A percentile compares a stretch with the other conserved stretches of the same genome.
Evolutionary conservation across 768 basidiomycete genomes (phyloP).

Genomic region (Termitomyces bulborhizus): DNA sequence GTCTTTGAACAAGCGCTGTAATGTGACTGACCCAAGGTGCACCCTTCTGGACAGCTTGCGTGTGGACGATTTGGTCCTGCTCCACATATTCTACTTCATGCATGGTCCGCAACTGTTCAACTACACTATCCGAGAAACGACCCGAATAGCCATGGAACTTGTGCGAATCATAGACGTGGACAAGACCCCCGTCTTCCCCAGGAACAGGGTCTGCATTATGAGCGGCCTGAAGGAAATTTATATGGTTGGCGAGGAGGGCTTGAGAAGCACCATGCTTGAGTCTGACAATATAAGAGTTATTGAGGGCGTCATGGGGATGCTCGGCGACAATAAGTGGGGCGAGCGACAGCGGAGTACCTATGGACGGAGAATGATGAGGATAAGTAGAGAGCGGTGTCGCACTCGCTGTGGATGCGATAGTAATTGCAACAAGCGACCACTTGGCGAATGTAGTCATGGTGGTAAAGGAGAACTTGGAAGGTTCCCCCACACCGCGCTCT

Average conservation of each 20-base stretch:
- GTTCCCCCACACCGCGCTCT: slow-evolving; percentile 5
- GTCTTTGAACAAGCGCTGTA: background rate
- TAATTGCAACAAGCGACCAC: slow-evolving; percentile 37
- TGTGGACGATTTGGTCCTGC: slow-evolving; percentile 88
- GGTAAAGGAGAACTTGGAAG: slow-evolving; percentile 17
- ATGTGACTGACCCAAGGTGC: slow-evolving; percentile 75
- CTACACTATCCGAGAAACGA: slow-evolving; percentile 57
- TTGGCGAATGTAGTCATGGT: slow-evolving; percentile 38
- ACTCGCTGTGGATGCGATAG: slow-evolving; percentile 27
- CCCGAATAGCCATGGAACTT: slow-evolving; percentile 74
- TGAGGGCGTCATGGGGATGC: slow-evolving; percentile 67
- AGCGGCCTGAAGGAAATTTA: slow-evolving; percentile 70
- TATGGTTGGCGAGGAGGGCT: slow-evolving; percentile 62
- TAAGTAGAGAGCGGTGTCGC: slow-evolving; percentile 49
- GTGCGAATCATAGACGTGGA: slow-evolving; percentile 72
- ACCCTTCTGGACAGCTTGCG: slow-evolving; percentile 58
- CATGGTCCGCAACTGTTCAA: slow-evolving; percentile 72
- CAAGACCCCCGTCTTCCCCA: slow-evolving; percentile 47
- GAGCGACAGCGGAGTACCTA: slow-evolving; percentile 39
- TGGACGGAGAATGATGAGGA: slow-evolving; percentile 22
- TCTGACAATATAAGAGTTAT: slow-evolving; percentile 94
- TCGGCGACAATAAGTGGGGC: slow-evolving; percentile 56
- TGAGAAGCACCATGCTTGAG: slow-evolving; percentile 66
- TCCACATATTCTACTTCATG: slow-evolving; percentile 94
- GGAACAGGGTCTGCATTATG: slow-evolving; percentile 46